These are phyloP conservation scores for Zygosaccharomyces pseudobailii DNA, from an alignment of 1,139 yeast species.

Conservation along the genomic window DNA sequence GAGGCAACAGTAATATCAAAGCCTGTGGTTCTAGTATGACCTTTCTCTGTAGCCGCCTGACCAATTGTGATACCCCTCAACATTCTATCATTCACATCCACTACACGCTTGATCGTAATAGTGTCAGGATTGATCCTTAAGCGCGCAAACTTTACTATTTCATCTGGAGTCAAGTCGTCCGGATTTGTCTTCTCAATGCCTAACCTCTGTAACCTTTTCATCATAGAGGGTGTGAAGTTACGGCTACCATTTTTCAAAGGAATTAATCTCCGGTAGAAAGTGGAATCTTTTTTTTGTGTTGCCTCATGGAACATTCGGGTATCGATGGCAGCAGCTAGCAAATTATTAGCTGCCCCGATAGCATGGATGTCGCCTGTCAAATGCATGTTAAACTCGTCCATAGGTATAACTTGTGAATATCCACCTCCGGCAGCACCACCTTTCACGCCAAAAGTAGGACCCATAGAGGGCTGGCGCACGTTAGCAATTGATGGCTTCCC, in stretches of 20 bases:
- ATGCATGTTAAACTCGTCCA: conserved; percentile 86
- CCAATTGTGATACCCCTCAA: conserved; percentile 72
- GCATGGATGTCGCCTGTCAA: conserved; percentile 84
- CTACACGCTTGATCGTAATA: conserved; percentile 71
- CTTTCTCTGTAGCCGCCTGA: conserved; percentile 73
- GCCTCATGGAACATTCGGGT: conserved; percentile 78
- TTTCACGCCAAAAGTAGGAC: conserved; percentile 82
- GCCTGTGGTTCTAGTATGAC: conserved; percentile 65
- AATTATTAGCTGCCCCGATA: conserved; percentile 72
- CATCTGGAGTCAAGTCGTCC: conserved; percentile 63
- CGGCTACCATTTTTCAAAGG: conserved; percentile 66
- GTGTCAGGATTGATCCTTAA: conserved; percentile 69
- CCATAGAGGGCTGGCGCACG: conserved; percentile 84
- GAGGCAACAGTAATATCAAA: conserved; percentile 82
- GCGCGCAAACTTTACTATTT: conserved; percentile 56
- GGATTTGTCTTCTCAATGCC: conserved; percentile 66
- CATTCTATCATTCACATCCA: conserved; percentile 76
- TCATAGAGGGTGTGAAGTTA: conserved; percentile 62
- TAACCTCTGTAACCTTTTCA: conserved; percentile 55
- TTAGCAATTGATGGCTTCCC: conserved; percentile 67
- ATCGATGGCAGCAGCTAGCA: conserved; percentile 78
- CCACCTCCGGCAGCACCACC: conserved; percentile 94
- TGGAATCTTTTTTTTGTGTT: conserved; percentile 60
- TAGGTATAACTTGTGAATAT: conserved; percentile 77
- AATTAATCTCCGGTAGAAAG: conserved; percentile 65